Conservation (phyloP, 202 grass and related monocot species). For the Dendrocalamus latiflorus region DNA sequence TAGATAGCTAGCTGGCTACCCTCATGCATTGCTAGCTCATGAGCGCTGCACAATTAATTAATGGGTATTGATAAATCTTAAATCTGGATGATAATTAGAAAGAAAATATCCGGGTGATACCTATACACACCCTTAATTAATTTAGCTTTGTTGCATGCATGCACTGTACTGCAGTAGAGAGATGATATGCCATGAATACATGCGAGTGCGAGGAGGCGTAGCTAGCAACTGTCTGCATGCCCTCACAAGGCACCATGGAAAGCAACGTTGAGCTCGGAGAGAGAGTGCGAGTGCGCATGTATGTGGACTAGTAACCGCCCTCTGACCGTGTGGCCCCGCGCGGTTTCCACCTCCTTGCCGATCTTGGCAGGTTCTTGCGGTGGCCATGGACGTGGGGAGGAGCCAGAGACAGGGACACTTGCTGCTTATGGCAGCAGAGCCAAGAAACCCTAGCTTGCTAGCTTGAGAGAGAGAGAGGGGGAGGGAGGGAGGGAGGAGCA, state of each 20-base stretch:
- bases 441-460: conserved; percentile 32
- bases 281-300: neutral
- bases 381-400: conserved; percentile 14
- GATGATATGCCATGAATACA: neutral
- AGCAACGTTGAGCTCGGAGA: conserved; percentile 9
- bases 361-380: conserved; percentile 14
- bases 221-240: conserved; percentile 35
- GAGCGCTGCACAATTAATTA: neutral
- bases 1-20: neutral
- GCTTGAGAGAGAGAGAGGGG: neutral
- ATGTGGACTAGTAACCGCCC: conserved; percentile 36
- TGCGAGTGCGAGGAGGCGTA: neutral
- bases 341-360: conserved; percentile 26
- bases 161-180: neutral
- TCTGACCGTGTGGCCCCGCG: conserved; percentile 31
- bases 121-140: no score
- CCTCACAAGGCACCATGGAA: conserved; percentile 39
- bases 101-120: no score
- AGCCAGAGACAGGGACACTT: conserved; percentile 23
- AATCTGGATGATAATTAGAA: no score
- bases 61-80: no score
- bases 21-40: neutral
- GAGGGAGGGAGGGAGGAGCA: neutral
- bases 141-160: neutral
- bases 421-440: conserved; percentile 5